Base-by-base conservation (phyloP, 176 grass and related monocot genomes). In the Pontederia paniculata region DNA sequence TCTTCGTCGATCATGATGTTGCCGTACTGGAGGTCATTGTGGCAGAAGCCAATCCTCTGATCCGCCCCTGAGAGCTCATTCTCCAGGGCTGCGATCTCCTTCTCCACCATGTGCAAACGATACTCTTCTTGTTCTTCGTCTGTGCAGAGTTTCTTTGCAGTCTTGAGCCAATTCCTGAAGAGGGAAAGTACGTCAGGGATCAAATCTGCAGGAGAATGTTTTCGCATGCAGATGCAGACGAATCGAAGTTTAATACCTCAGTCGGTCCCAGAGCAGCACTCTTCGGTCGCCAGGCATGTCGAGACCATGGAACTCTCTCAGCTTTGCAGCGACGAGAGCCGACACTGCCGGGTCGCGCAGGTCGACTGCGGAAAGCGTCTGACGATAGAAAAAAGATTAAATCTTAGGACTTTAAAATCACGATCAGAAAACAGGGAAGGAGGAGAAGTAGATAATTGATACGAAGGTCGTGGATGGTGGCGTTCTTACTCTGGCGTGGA, bases 361-460 rank as follows among this genome's bases (percentile, higher is more conserved):
- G 72, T 95, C 89, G 61, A 25, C 60, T 48, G 84, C 78, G 12
- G 84, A 88, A 18, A 88, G 81, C 31, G 84, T 95, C 89, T 95
- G 76, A 5, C 74, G 25, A 11, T n/a, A n/a, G n/a, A n/a, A n/a
- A n/a, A n/a, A n/a, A n/a, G n/a, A n/a, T n/a, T n/a, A n/a, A n/a
- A n/a, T n/a, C n/a, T n/a, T n/a, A n/a, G n/a, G n/a, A n/a, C n/a
- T n/a, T n/a, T n/a, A n/a, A n/a, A n/a, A n/a, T n/a, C n/a, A 53
- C 59, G 49, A 12, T 8, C 56, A 56, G 54, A 25, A 41, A 50
- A 1, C 21, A 17, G 50, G 17, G 12, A 23, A n/a, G 1, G 55
- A 77, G 50, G 3, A 28, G 14, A 14, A 42, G 2, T 4, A 51
- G 16, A 14, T 59, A 1, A 43, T 57, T 41, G 43, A 48, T 14